phyloP scores from a whole-genome alignment of 345 rosid genomes.

The Citrus australasica region DNA sequence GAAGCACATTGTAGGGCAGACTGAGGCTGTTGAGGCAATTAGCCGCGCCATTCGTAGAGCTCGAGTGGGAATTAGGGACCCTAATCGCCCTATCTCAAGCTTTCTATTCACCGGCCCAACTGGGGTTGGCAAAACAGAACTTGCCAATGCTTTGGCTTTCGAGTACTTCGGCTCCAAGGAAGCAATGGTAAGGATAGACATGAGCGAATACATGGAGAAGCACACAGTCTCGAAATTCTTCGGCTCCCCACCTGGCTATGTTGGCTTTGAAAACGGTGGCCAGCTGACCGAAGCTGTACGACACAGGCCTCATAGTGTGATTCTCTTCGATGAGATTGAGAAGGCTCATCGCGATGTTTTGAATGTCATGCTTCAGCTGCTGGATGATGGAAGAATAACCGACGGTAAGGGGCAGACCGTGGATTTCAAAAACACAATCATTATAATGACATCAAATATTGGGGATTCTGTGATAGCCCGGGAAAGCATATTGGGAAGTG shows the following conservation, averaged over 20 bases:
- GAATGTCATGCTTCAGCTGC: slow-evolving; percentile 57
- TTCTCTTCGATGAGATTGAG: slow-evolving; percentile 65
- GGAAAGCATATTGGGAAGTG: slow-evolving; percentile 10
- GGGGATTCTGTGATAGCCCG: slow-evolving; percentile 41
- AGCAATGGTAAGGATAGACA: slow-evolving; percentile 61
- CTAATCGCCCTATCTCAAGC: slow-evolving; percentile 61
- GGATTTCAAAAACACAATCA: slow-evolving; percentile 59
- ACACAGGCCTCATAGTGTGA: slow-evolving; percentile 46
- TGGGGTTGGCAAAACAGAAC: slow-evolving; percentile 64
- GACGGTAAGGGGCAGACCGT: slow-evolving; percentile 58
- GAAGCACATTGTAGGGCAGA: slow-evolving; percentile 36
- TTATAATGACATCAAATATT: slow-evolving; percentile 62
- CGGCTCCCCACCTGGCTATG: slow-evolving; percentile 66
- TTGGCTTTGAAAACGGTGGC: slow-evolving; percentile 59
- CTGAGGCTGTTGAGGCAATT: slow-evolving; percentile 44
- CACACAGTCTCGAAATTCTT: slow-evolving; percentile 58
- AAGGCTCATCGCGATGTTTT: slow-evolving; percentile 64
- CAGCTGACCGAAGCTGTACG: slow-evolving; percentile 61
- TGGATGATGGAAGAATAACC: slow-evolving; percentile 60
- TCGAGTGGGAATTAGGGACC: slow-evolving; percentile 59
- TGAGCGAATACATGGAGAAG: slow-evolving; percentile 74
- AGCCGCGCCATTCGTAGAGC: slow-evolving; percentile 62
- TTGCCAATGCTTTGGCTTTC: slow-evolving; percentile 54
- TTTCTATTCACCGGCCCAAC: slow-evolving; percentile 65
- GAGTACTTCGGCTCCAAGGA: slow-evolving; percentile 61